Base-by-base conservation (phyloP, 1,284 basidiomycete genomes). In the Amylostereum areolatum region DNA sequence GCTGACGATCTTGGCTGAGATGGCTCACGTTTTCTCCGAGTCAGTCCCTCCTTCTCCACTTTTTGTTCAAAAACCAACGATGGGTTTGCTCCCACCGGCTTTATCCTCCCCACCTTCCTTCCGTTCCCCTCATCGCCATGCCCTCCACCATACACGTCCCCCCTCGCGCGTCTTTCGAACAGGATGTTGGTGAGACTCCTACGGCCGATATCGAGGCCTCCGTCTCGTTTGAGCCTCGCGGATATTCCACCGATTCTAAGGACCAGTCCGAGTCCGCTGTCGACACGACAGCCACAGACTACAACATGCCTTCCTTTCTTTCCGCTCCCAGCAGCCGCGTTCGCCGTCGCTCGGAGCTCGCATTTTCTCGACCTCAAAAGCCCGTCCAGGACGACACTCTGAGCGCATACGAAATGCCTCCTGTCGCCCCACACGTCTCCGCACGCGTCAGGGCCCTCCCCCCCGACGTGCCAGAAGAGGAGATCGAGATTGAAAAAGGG, bases 311-410 rank as follows among this genome's bases (percentile, higher is more conserved):
- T 35, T 50, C 43, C 52, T 56, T 35, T 51, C 56, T 46, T 47
- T 53, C 43, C 43, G 55, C 45, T 50, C 55, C 27, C 4, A 59
- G 57, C 49, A 56, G 55, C 8, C 54, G 57, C 27, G 55, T 61
- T 1, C 55, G 57, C 32, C 58, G 60, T 3, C 55, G 57, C 30
- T 60, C 58, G 8, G 58, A 61, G 32, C 49, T 61, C 11, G 50
- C 50, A 3, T 51, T 51, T 29, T 42, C 58, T 11, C 57, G 55
- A 35, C 33, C 47, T 27, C 51, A 49, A 1, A 57, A 34, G 30
- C 29, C 28, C 27, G 32, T 32, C 5, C 36, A n/a, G 11, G 48
- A 50, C 18, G 37, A 40, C 2, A n/a, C 41, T 27, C 43, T 33
- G 24, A 24, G 27, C 12, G 31, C 43, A 11, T 43, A 33, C 45